Base-by-base conservation (phyloP, 1,284 basidiomycete genomes). In the Sanghuangporus baumii region DNA sequence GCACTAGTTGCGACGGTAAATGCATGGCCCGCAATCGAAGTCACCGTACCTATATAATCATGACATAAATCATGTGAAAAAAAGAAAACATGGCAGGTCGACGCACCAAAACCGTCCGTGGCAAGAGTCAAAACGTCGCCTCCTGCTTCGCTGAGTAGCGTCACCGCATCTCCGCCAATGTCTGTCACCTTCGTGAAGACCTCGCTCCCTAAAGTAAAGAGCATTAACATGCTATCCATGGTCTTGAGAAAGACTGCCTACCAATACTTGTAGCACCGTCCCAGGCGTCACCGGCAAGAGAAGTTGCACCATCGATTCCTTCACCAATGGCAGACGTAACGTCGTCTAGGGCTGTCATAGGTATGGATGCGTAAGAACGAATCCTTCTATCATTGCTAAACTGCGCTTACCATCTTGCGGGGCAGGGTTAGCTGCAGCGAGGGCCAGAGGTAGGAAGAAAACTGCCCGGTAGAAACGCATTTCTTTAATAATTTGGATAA, bases 101-200 rank as follows among this genome's bases (percentile, higher is more conserved):
- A 37, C 52, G 6, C 16, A 54, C 52, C 31, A n/a, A 54, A 79
- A 16, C 74, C 75, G 63, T 72, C 72, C 5, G 75, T 74, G 6
- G 85, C 76, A 12, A 87, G 73, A 1, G 85, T 87, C 64, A 81
- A 72, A 2, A 76, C 85, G 47, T 78, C 57, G 9, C 84, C 86
- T 26, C 80, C 86, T 40, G 62, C 72, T 14, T 77, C 77, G 6
- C 77, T 79, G n/a, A 82, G 70, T 14, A 78, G 67, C 1, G 80
- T 81, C 37, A 69, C 71, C 7, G 69, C 74, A 5, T 70, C 57
- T 1, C 76, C 79, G 23, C 72, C 74, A 55, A 77, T 67, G 23
- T 84, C 86, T 87, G 66, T 38, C 8, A 55, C 54, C 16, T 43
- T 57, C 9, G 60, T 47, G 20, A 57, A 59, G 46, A 61, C 34